Evolutionary conservation across 306 rosid species (phyloP).

Genomic region (Styphnolobium japonicum): DNA sequence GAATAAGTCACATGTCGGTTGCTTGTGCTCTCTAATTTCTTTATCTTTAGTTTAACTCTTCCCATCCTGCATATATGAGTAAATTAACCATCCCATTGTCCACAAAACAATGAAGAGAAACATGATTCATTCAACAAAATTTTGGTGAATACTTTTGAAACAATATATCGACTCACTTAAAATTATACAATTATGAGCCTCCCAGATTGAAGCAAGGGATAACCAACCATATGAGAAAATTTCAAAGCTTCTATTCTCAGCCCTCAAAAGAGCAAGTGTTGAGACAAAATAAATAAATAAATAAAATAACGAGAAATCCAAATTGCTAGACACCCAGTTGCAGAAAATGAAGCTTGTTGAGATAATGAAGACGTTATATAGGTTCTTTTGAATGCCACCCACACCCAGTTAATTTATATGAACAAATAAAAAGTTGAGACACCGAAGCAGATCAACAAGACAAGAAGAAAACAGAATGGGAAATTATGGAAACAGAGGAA

Average conservation of each 20-base stretch:
- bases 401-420: too few species aligned
- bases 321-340: background rate
- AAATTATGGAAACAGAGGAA: constrained; percentile 1
- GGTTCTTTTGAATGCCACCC: background rate
- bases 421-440: background rate
- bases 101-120: background rate
- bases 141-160: background rate
- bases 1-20: constrained; percentile 74
- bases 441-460: background rate
- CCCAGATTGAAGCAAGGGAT: constrained; percentile 19
- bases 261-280: background rate
- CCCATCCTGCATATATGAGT: constrained; percentile 65
- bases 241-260: background rate
- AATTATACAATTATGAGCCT: constrained; percentile 2
- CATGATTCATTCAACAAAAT: background rate
- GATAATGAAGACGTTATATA: background rate
- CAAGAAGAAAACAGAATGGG: background rate
- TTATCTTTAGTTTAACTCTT: constrained; percentile 20
- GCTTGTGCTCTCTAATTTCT: constrained; percentile 34
- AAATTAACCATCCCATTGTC: constrained; percentile 1
- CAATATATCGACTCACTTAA: constrained; percentile 23
- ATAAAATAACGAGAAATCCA: background rate
- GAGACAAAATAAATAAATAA: too few species aligned
- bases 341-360: constrained; percentile 14
- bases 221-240: background rate